These are phyloP conservation scores for Delonix regia DNA, from an alignment of 306 rosid genomes.

Conservation along the genomic window DNA sequence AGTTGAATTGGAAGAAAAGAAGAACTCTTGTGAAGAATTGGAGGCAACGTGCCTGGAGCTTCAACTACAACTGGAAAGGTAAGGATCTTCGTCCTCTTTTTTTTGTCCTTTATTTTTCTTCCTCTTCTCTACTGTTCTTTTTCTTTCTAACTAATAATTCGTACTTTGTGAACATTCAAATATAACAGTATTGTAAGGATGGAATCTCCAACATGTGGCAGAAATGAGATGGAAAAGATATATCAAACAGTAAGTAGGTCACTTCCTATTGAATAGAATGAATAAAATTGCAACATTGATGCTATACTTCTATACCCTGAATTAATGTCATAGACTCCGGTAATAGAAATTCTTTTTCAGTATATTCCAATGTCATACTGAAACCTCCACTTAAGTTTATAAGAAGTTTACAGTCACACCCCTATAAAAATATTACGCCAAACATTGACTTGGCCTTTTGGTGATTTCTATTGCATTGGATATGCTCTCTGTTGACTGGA, in stretches of 20 bases:
- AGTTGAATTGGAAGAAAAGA: constrained; percentile 74
- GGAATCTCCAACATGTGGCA: constrained; percentile 56
- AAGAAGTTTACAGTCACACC: too few species aligned
- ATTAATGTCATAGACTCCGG: background rate
- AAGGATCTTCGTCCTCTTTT: constrained; percentile 5
- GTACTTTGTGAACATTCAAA: constrained; percentile 29
- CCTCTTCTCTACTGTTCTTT: background rate
- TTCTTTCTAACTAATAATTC: constrained; percentile 16
- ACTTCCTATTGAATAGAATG: constrained; percentile 7
- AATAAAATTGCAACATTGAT: background rate
- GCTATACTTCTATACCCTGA: background rate
- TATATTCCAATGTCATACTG: background rate
- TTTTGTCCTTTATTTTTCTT: constrained; percentile 2
- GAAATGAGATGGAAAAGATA: constrained; percentile 57
- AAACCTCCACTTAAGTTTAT: too few species aligned
- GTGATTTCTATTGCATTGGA: too few species aligned
- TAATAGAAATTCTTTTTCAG: background rate
- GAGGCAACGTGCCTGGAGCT: constrained; percentile 86
- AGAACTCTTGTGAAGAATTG: constrained; percentile 67
- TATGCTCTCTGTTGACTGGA: too few species aligned
- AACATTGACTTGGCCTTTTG: too few species aligned
- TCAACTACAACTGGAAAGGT: constrained; percentile 92
- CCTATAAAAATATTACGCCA: too few species aligned
- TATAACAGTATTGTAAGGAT: constrained; percentile 61
- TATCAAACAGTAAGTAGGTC: constrained; percentile 61